Evolutionary conservation across 495 filamentous ascomycete genomes (phyloP), one percentile per base, ranked within the genome.

Genomic region (Astrocystis sublimbata): DNA sequence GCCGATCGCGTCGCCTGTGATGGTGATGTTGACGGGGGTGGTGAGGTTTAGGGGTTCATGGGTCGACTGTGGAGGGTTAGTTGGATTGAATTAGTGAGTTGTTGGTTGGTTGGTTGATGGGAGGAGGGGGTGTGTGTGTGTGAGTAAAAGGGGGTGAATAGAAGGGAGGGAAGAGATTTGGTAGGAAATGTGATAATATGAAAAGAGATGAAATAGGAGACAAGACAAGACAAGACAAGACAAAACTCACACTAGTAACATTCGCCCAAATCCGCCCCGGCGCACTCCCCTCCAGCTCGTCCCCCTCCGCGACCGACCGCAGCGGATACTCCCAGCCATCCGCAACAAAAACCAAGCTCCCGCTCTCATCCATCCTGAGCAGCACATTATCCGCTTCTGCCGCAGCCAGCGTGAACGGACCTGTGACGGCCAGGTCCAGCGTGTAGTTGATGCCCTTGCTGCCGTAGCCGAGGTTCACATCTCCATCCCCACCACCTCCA

Each of bases 371-470:
- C 3, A 83, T 57, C 0, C 47, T 61, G 0, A 85, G 71, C 19
- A 60, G 67, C 2, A 68, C 72, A 56, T 81, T 75, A 0, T 67
- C 55, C 6, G 75, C 78, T n/a, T n/a, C n/a, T n/a, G n/a, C n/a
- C n/a, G n/a, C n/a, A 1, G 71, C 64, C 19, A 85, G 71, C 3
- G 67, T 66, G 58, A 82, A 85, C 0, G 76, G 75, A 2, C 78
- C 79, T 1, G 69, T 68, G 6, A 73, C 68, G 1, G 58, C 40
- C 1, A 84, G 67, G 3, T 68, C 60, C 9, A 83, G 64, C 0
- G 79, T 83, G 60, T 85, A 83, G 51, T 83, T 79, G 71, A 83
- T 75, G 2, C 82, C 82, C 61, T 84, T 84, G 56, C 81, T 83
- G 0, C 79, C 81, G 24, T 75, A 61, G 1, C 75, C 73, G 4